phyloP scores from a whole-genome alignment of 73 alveolate species.

The Paramecium sonneborni region DNA sequence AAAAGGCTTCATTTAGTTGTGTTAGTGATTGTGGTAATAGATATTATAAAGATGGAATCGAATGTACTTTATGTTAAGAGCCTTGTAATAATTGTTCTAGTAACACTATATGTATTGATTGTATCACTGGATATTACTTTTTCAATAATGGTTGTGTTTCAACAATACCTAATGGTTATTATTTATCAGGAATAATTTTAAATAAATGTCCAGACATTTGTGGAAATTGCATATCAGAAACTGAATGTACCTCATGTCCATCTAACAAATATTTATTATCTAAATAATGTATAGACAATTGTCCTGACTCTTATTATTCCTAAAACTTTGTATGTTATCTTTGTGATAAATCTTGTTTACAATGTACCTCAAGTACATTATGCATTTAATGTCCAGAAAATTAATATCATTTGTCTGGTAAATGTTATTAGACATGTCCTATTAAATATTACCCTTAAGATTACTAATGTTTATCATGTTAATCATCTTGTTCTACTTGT shows the following conservation, averaged over 20 bases:
- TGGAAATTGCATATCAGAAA: constrained; percentile 9
- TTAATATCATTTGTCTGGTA: not conserved
- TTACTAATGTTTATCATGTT: not conserved
- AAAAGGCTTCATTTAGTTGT: not conserved
- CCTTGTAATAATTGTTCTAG: constrained; percentile 39
- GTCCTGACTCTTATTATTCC: not conserved
- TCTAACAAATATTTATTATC: not conserved
- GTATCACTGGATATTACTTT: not conserved
- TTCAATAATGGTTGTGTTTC: not conserved
- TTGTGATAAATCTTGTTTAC: not conserved
- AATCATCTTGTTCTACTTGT: constrained; percentile 8
- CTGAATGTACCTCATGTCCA: constrained; percentile 26
- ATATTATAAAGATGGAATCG: not conserved
- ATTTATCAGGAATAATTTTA: not conserved
- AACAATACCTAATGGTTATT: constrained; percentile 1
- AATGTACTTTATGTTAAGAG: not conserved
- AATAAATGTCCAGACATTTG: not conserved
- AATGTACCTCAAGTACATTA: not conserved
- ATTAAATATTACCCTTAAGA: not conserved
- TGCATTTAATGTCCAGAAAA: constrained; percentile 17
- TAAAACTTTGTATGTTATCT: not conserved
- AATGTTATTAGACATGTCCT: constrained; percentile 11
- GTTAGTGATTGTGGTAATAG: constrained; percentile 28
- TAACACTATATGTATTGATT: not conserved
- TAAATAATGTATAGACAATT: not conserved